These are phyloP conservation scores for Amanita subjunquillea DNA, from an alignment of 768 basidiomycete species.

Conservation along the genomic window DNA sequence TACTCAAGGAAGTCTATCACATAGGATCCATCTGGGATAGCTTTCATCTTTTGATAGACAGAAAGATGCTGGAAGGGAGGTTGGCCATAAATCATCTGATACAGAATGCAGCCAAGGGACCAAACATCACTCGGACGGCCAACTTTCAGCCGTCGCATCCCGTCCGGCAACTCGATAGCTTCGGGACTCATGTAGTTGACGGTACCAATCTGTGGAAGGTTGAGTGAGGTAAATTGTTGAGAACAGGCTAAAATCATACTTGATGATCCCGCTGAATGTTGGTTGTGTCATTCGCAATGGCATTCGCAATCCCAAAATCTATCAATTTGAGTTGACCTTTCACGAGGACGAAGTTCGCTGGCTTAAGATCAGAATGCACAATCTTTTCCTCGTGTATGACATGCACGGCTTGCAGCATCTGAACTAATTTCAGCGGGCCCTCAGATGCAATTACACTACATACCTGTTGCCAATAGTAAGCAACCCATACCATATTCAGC, in stretches of 20 bases:
- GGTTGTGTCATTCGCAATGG: slow-evolving; percentile 96
- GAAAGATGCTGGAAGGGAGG: slow-evolving; percentile 86
- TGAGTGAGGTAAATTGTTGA: background rate
- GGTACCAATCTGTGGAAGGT: slow-evolving; percentile 66
- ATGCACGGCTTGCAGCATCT: slow-evolving; percentile 99
- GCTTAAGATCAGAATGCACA: slow-evolving; percentile 96
- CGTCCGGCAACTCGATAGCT: slow-evolving; percentile 83
- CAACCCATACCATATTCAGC: slow-evolving; percentile 88
- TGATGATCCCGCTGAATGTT: slow-evolving; percentile 96
- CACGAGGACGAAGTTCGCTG: slow-evolving; percentile 96
- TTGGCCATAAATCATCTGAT: slow-evolving; percentile 96
- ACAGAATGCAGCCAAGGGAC: slow-evolving; percentile 95
- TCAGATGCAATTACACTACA: slow-evolving; percentile 8
- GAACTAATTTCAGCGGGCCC: background rate
- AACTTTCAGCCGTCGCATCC: slow-evolving; percentile 85
- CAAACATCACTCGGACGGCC: slow-evolving; percentile 95
- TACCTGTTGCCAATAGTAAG: slow-evolving; percentile 97
- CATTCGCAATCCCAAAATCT: slow-evolving; percentile 99
- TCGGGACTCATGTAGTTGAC: slow-evolving; percentile 99
- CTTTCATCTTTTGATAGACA: slow-evolving; percentile 85
- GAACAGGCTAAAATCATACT: slow-evolving; percentile 28
- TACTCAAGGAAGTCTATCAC: slow-evolving; percentile 77
- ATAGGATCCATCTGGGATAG: slow-evolving; percentile 73
- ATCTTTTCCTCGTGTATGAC: slow-evolving; percentile 98
- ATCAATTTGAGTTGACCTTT: slow-evolving; percentile 93